Percentiles rank a stretch among this genome's conserved stretches.
phyloP scores from a whole-genome alignment of 2,329 filamentous ascomycete species.

The Polychaeton citri region DNA sequence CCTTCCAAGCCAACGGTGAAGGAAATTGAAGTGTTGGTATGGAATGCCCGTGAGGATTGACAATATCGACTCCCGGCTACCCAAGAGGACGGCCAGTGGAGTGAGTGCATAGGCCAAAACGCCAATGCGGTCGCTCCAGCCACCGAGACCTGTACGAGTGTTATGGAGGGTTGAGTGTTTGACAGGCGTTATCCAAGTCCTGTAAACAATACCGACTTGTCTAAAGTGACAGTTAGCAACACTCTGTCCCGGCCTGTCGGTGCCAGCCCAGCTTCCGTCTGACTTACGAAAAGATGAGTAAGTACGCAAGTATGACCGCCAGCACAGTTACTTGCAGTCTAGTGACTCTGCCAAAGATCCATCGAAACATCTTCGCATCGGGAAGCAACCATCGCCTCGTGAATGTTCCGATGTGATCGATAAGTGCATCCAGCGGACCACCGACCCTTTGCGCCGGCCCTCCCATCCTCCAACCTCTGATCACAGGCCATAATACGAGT shows the following conservation, averaged over 20 bases:
- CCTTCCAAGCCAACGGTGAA: slow-evolving; percentile 64
- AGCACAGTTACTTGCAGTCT: slow-evolving; percentile 54
- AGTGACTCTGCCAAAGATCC: slow-evolving; percentile 54
- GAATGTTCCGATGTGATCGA: slow-evolving; percentile 3
- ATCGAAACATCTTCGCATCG: slow-evolving; percentile 37
- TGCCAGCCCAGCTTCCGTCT: too few species aligned
- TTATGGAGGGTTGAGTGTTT: slow-evolving; percentile 46
- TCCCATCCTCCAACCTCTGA: slow-evolving; percentile 15
- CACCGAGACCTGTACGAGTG: slow-evolving; percentile 51
- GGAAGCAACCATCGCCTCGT: slow-evolving; percentile 45
- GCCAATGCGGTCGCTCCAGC: slow-evolving; percentile 56
- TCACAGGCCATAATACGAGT: slow-evolving; percentile 30
- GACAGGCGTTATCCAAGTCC: slow-evolving; percentile 57
- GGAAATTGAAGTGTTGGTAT: slow-evolving; percentile 64
- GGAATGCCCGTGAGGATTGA: slow-evolving; percentile 59
- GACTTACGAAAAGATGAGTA: slow-evolving; percentile 48
- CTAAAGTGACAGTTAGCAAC: slow-evolving; percentile 11
- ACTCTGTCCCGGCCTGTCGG: not conserved
- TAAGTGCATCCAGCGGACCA: slow-evolving; percentile 8
- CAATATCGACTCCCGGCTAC: slow-evolving; percentile 56
- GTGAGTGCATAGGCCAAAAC: slow-evolving; percentile 61
- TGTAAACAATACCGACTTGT: slow-evolving; percentile 53
- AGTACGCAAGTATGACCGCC: slow-evolving; percentile 44
- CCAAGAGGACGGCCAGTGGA: slow-evolving; percentile 53
- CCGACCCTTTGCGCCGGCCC: slow-evolving; percentile 6